Evolutionary conservation across 208 protist genomes (phyloP), one percentile per base, ranked within the genome.

Genomic region (Willaertia magna): DNA sequence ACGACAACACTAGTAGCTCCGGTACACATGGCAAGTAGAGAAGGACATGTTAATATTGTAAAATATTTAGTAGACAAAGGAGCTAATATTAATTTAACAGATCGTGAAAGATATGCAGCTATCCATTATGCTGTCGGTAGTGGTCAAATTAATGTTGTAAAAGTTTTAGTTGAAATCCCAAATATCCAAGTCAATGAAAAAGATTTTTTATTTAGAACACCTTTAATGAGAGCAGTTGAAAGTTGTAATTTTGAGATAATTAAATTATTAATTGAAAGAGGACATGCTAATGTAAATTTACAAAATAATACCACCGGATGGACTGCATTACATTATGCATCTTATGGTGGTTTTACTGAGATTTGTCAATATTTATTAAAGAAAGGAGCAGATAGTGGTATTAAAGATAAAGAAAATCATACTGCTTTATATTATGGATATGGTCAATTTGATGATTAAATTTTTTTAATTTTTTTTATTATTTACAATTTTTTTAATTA

Each of bases 71-170:
- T 76, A 18, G n/a, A 40, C 44, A 12, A 2, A 40, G 76, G 42
- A 75, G 44, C 39, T 75, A 47, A 85, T 78, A 47, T 85, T 34
- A 85, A 85, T 51, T 20, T 42, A 43, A n/a, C 18, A 30, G 82
- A 85, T 51, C 9, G 82, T 34, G 82, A 85, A 12, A 42, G 34
- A 18, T 75, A 75, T 85, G 61, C 82, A 20, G 61, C 82, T 22
- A 43, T 85, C 40, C 82, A 85, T 34, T 85, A 85, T 78, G 82
- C 82, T 3, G 43, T 30, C 39, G 26, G 18, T 20, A 42, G 34
- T 26, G 40, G 40, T 43, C 18, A 46, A 18, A 39, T 20, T 7
- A 12, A 49, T 39, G 34, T 81, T 30, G 76, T 49, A 14, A 6
- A 22, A 52, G 6, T 14, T 81, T 42, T 81, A 26, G 6, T 81